Base-by-base conservation (phyloP, 192 early-diverging fungal species). In the Coemansia nantahalensis region DNA sequence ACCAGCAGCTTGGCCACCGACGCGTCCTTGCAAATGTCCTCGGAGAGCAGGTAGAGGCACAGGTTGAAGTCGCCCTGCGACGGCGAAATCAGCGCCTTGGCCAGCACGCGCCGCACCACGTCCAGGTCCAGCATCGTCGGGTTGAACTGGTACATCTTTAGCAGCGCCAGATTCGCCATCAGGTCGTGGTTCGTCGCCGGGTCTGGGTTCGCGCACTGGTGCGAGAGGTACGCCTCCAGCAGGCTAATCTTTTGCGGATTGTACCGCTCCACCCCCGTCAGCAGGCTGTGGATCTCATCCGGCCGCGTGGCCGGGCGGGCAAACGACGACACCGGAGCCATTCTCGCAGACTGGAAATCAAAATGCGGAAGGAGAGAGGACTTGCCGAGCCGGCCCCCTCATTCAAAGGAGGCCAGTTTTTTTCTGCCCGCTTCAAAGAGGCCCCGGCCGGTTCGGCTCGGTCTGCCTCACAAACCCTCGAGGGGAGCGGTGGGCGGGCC, bases 71-170 rank as follows among this genome's bases (percentile, higher is more conserved):
- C 92, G 17, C 90, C 83, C 59, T 84, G 87, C 33, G 87, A 87
- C 38, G 91, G 72, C 34, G 90, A 88, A 12, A 86, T 90, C 35
- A 94, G 72, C 24, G 91, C 84, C 59, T 94, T 92, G 49, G 80
- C 78, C 50, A 94, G 80, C 49, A 94, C 88, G 51, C 83, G 83
- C 62, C 70, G 78, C 45, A 93, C 79, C 19, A 86, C 80, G 47
- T 80, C 72, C 16, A 83, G 77, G 63, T 89, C 91, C 45, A 82
- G 61, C 62, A 84, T 79, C 26, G 85, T 66, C 8, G 87, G 85
- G 67, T 94, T 94, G 79, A 96, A 96, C 66, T 96, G 94, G 79
- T 94, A 90, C 77, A 96, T 81, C 64, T 96, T 96, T 41, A 96
- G 81, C 28, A 93, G 80, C 41, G 92, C 92, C 34, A 96, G 81